Conservation (phyloP, 768 basidiomycete genomes). For the Gautieria morchelliformis region DNA sequence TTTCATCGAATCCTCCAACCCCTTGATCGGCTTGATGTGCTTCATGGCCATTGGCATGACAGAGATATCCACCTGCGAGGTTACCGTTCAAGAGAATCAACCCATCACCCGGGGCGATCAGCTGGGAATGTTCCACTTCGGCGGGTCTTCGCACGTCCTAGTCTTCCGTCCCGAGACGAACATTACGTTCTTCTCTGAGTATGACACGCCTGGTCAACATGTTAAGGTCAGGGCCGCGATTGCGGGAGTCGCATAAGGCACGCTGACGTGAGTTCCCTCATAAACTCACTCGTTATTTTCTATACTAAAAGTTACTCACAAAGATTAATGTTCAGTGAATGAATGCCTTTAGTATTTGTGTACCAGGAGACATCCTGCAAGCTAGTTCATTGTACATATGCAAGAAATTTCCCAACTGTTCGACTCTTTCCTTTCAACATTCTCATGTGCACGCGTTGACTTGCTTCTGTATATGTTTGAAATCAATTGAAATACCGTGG, state of each 20-base stretch:
- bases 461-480: too few species aligned
- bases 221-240: slow-evolving; percentile 11
- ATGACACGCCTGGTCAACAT: neutral
- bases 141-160: slow-evolving; percentile 42
- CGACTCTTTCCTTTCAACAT: too few species aligned
- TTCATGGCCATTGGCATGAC: slow-evolving; percentile 52
- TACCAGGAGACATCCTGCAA: too few species aligned
- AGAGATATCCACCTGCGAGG: slow-evolving; percentile 51
- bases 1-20: slow-evolving; percentile 45
- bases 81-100: slow-evolving; percentile 37
- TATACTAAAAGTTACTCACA: too few species aligned
- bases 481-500: too few species aligned
- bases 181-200: slow-evolving; percentile 5
- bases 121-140: slow-evolving; percentile 57
- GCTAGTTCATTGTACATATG: too few species aligned
- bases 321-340: too few species aligned
- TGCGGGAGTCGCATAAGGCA: neutral
- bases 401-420: too few species aligned
- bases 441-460: too few species aligned
- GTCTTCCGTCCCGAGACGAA: slow-evolving; percentile 31
- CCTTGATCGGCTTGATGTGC: slow-evolving; percentile 44
- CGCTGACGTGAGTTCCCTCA: too few species aligned
- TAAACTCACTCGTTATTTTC: too few species aligned
- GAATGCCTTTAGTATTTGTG: too few species aligned
- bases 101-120: slow-evolving; percentile 43